A percentile compares a stretch with the other conserved stretches of the same genome.
Conservation (phyloP, 2,329 filamentous ascomycete species). For the Beauveria sp. region DNA sequence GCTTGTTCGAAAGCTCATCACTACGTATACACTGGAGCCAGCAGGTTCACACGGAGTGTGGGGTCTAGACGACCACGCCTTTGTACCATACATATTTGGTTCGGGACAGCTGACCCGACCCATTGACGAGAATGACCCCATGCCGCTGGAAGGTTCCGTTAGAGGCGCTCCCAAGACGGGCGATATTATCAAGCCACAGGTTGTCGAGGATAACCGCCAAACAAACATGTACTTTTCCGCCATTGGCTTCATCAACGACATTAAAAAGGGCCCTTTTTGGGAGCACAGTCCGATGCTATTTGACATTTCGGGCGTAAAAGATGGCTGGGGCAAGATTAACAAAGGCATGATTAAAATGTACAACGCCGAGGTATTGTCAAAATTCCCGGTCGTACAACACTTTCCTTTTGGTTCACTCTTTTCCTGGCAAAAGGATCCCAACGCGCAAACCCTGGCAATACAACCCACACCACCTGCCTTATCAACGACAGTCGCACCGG, state of each 20-base stretch:
- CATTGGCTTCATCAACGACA: conserved; percentile 93
- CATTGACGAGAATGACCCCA: conserved; percentile 52
- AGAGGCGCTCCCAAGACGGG: conserved; percentile 62
- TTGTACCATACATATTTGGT: conserved; percentile 89
- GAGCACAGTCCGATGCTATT: conserved; percentile 91
- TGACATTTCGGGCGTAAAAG: conserved; percentile 84
- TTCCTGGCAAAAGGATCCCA: conserved; percentile 62
- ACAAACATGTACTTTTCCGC: conserved; percentile 89
- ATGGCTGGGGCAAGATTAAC: conserved; percentile 98
- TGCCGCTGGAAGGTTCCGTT: conserved; percentile 73
- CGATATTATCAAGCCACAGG: conserved; percentile 56
- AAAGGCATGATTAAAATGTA: conserved; percentile 99
- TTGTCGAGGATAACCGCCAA: conserved; percentile 58
- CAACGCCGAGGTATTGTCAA: conserved; percentile 89
- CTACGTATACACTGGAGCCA: conserved; percentile 87
- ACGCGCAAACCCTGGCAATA: conserved; percentile 39
- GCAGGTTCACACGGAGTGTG: conserved; percentile 96
- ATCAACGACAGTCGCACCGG: conserved; percentile 29
- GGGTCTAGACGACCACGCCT: conserved; percentile 97
- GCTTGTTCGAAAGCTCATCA: conserved; percentile 74
- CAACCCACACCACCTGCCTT: conserved; percentile 30
- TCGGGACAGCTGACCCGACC: conserved; percentile 82
- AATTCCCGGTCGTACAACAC: conserved; percentile 98
- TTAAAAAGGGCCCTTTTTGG: conserved; percentile 96
- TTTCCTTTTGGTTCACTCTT: conserved; percentile 80